Evolutionary conservation across 148 eudicot species (phyloP), one percentile per base, ranked within the genome.

Genomic region (Persicaria maculosa): DNA sequence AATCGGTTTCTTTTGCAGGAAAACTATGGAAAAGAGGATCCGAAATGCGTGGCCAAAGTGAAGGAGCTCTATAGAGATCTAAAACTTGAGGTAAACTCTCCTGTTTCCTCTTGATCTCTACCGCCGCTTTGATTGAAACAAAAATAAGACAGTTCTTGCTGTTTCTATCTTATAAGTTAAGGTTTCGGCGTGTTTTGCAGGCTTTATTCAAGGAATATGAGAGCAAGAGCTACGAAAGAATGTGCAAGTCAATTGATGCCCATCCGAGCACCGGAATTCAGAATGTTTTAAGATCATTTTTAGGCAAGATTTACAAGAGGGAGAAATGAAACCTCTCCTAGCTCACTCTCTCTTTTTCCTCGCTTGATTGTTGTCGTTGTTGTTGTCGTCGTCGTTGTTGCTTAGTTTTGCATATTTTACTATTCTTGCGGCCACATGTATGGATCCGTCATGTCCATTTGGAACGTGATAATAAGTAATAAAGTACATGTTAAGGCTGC

Each of bases 271-370:
- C 83, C 80, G 85, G 93, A 68, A 88, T 94, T 79, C 97, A 94
- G 70, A 92, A 84, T 10, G 93, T 94, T 75, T 61, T 94, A 31
- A 88, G 87, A 77, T 90, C 90, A 16, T 91, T 94, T 82, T 84
- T 94, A 88, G 93, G 80, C 14, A 94, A 94, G 86, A 91, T 94
- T 52, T 87, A 94, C 82, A 90, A 87, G 92, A 88, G 97, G 81
- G 87, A 85, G 81, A 94, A 94, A 79, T 94, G 74, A 81, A 69
- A 75, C 31, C 36, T 71, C 73, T 71, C 40, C 40, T 31, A 31
- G 17, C 22, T 71, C 7, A 12, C 52, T 48, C 52, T 12, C 12
- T 8, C 9, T 47, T 0, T 48, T 48, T 48, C 52, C 52, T 8
- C 11, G 52, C 52, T 48, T 48, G 12, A 48, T 48, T 12, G 12